Evolutionary conservation across 352 stramenopile species (phyloP).

Genomic region (Phytophthora foliorum): DNA sequence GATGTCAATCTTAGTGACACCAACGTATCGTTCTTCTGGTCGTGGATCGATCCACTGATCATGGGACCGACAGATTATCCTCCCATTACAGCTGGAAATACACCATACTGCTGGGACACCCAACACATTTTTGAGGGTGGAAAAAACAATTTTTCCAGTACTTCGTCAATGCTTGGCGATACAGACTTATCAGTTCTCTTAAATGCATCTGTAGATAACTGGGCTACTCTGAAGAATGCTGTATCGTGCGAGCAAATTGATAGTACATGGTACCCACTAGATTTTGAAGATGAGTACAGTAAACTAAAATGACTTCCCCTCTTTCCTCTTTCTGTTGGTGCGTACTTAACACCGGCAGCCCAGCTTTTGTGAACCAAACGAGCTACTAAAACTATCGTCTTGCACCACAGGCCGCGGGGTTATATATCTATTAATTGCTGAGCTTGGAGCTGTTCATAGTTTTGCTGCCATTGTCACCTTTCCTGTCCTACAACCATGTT

Average conservation of each 20-base stretch:
- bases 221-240: constrained; percentile 8
- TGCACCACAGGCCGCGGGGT: not conserved
- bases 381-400: not conserved
- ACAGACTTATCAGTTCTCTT: constrained; percentile 4
- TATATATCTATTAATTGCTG: constrained; percentile 1
- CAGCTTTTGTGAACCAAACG: not conserved
- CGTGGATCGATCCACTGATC: constrained; percentile 37
- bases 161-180: not conserved
- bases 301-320: constrained; percentile 8
- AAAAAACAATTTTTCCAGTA: constrained; percentile 3
- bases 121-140: constrained; percentile 10
- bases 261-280: constrained; percentile 17
- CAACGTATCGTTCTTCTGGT: constrained; percentile 40
- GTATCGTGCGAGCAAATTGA: constrained; percentile 3
- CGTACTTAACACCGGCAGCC: too few species aligned
- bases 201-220: constrained; percentile 6
- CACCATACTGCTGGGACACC: constrained; percentile 26
- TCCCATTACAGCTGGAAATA: constrained; percentile 32
- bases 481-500: not conserved
- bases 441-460: not conserved
- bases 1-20: constrained; percentile 43
- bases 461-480: not conserved
- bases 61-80: not conserved
- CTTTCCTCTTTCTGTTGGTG: not conserved
- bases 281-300: constrained; percentile 26